Base-by-base conservation (phyloP, 2,329 filamentous ascomycete genomes). In the Tolypocladium capitatum region DNA sequence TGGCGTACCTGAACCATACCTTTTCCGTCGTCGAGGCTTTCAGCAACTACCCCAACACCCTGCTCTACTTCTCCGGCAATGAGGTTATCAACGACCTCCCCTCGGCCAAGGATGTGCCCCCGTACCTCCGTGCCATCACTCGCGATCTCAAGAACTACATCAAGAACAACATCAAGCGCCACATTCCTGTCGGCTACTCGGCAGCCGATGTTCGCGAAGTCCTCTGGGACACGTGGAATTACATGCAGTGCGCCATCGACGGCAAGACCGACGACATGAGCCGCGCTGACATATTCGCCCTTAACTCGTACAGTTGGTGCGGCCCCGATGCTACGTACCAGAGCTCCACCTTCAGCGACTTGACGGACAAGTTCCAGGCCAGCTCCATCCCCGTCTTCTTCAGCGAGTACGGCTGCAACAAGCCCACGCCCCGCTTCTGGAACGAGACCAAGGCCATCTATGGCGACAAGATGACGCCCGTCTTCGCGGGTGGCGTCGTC, bases 141-240 rank as follows among this genome's bases (percentile, higher is more conserved):
- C 82, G 85, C 59, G 85, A 90, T 65, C 73, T 90, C 63, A 88
- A 86, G 73, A 83, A 81, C 62, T 90, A 90, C 71, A 81, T 89
- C 68, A 78, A 80, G 66, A 81, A 80, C 60, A 78, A 84, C 60
- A 69, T 76, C 51, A 73, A 79, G 60, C 83, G 85, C 56, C 56
- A 68, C 51, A 84, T 90, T 54, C 84, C 85, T 21, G 83, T 89
- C 49, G 85, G 85, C 41, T 90, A 90, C 73, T 88, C 84, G 7
- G 85, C 85, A 50, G 85, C 85, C 44, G 85, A 90, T 62, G 86
- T 91, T 40, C 81, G 85, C 51, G 68, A 76, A 1, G 78, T 86
- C 40, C 76, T 90, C 24, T 72, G 81, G 60, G 86, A 90, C 58
- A 83, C 78, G 47, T 89, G 76, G 78, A 80, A 84, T 62, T 90